Evolutionary conservation across 345 rosid species (phyloP), one percentile per base, ranked within the genome.

Genomic region (Psidium guajava): DNA sequence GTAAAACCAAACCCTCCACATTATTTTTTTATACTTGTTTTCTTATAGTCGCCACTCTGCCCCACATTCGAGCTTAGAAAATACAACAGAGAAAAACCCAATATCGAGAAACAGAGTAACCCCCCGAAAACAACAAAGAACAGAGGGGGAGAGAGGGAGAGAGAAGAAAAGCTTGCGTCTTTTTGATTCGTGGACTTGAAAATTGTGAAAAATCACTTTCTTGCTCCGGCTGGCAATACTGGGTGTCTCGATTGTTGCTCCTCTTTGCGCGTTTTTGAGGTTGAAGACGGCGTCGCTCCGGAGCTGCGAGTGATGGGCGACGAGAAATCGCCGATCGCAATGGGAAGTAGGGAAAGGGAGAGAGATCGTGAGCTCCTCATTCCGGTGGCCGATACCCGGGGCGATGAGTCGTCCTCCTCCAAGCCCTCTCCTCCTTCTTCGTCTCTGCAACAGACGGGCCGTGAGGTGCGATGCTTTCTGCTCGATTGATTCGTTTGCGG

Each of bases 341-440:
- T 93, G 94, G 90, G 92, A 2, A 88, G 87, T 84, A 18, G 80
- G 47, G 80, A 69, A 0, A 86, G 92, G 40, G 94, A 92, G 54
- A 89, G 96, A 92, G 99, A 96, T 93, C 98, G 96, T 61, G 99
- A 96, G 92, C 95, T 95, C 86, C 94, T 95, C 59, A 95, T 96
- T 85, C 98, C 95, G n/a, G 96, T 94, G 86, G 91, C 94, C 82
- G 91, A 93, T 83, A 86, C 95, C 83, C 88, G 80, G 32, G 88
- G 85, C 85, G 91, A 85, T 55, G 92, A 88, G 82, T 85, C 80
- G 61, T 84, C 54, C 54, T 85, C 92, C 22, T 87, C 98, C 21
- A 94, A 93, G 84, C 98, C 95, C 21, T 94, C 95, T 1, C 89
- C 98, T 11, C 92, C 98, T 15, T 92, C 94, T 73, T 91, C 98